Percentiles rank a stretch among this genome's conserved stretches.
Conservation (phyloP, 176 grass and related monocot species). For the Poa pratensis region DNA sequence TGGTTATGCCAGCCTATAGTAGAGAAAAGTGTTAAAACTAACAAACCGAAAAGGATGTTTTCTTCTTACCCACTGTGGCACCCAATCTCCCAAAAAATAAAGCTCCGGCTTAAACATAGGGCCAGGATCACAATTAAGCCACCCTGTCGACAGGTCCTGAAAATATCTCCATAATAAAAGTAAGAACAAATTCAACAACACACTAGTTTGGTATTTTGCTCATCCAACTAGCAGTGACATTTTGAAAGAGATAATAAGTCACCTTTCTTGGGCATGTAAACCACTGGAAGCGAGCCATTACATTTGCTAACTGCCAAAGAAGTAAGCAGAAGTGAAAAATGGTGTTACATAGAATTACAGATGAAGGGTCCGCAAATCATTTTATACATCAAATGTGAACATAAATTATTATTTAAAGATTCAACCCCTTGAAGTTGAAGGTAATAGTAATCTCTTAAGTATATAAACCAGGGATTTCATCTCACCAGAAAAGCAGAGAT, state of each 20-base stretch:
- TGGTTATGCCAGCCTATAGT: slow-evolving; percentile 3
- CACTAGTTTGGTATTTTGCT: not conserved
- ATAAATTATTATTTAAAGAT: slow-evolving; percentile 12
- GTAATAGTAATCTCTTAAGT: not conserved
- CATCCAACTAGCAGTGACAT: slow-evolving; percentile 16
- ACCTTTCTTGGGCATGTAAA: slow-evolving; percentile 97
- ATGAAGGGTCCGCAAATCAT: not conserved
- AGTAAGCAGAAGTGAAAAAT: not conserved
- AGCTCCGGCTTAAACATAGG: slow-evolving; percentile 89
- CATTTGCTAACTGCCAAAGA: slow-evolving; percentile 79
- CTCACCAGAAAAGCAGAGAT: slow-evolving; percentile 94
- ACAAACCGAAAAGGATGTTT: slow-evolving; percentile 20
- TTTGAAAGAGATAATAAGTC: slow-evolving; percentile 27
- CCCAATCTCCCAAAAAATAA: slow-evolving; percentile 58
- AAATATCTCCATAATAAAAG: slow-evolving; percentile 31
- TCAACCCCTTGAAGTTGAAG: not conserved
- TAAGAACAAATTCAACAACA: slow-evolving; percentile 28
- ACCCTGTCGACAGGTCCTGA: slow-evolving; percentile 92
- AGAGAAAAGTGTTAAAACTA: slow-evolving; percentile 24
- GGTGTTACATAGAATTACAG: slow-evolving; percentile 24
- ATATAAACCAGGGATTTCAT: slow-evolving; percentile 35
- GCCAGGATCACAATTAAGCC: slow-evolving; percentile 92
- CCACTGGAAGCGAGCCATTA: slow-evolving; percentile 86
- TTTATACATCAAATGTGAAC: slow-evolving; percentile 14
- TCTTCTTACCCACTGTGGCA: slow-evolving; percentile 69